Conservation (phyloP, 495 filamentous ascomycete genomes). For the Barbatosphaeria neglecta region DNA sequence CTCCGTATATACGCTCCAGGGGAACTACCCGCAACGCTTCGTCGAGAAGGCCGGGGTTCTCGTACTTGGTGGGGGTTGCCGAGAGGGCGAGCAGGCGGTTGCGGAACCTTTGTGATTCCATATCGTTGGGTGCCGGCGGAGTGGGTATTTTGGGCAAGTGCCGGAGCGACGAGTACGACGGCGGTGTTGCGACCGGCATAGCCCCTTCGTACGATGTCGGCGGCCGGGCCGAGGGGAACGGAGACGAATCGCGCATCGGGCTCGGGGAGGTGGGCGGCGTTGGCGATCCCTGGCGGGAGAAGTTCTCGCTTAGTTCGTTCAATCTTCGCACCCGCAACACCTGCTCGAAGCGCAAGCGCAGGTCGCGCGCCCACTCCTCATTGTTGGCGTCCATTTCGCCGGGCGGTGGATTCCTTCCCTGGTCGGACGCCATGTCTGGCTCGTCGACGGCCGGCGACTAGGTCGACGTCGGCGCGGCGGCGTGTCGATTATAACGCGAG, state of each 20-base stretch:
- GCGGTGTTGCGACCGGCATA: constrained; percentile 25
- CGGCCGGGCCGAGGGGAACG: constrained; percentile 26
- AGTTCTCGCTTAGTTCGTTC: constrained; percentile 54
- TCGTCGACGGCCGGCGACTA: background rate
- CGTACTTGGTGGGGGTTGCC: constrained; percentile 78
- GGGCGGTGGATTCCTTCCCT: constrained; percentile 8
- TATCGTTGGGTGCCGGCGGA: constrained; percentile 55
- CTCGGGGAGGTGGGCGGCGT: constrained; percentile 35
- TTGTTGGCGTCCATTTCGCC: constrained; percentile 19
- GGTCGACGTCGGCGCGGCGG: too few species aligned
- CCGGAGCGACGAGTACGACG: constrained; percentile 55
- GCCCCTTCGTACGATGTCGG: constrained; percentile 27
- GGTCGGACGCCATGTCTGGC: constrained; percentile 10
- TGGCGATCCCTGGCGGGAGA: constrained; percentile 42
- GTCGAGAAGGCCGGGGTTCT: constrained; percentile 92
- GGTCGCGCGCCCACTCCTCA: constrained; percentile 42
- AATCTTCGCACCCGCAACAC: constrained; percentile 66
- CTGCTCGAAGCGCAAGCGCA: constrained; percentile 58
- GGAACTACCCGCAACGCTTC: constrained; percentile 81
- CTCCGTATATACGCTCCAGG: constrained; percentile 81
- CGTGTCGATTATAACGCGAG: too few species aligned
- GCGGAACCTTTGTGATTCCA: constrained; percentile 66
- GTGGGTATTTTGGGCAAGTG: constrained; percentile 73
- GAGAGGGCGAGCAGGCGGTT: constrained; percentile 74
- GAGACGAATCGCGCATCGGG: constrained; percentile 22